Evolutionary conservation across 495 filamentous ascomycete genomes (phyloP).

Genomic region (Neurospora intermedia): DNA sequence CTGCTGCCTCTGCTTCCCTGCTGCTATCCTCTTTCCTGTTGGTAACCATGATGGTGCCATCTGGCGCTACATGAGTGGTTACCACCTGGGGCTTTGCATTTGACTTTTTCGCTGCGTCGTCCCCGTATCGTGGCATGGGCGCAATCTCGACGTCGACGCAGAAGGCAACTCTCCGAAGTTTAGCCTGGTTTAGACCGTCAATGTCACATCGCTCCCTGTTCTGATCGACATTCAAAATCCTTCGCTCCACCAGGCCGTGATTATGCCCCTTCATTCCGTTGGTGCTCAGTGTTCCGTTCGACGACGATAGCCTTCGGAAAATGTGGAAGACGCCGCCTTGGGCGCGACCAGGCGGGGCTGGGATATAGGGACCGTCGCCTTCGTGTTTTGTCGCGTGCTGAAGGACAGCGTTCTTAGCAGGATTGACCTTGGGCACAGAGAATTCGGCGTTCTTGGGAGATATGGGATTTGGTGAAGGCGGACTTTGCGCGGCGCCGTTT

Average conservation of each 20-base stretch:
- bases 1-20: slow-evolving; percentile 16
- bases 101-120: slow-evolving; percentile 24
- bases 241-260: slow-evolving; percentile 56
- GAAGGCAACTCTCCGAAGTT: slow-evolving; percentile 80
- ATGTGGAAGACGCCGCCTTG: slow-evolving; percentile 72
- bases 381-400: slow-evolving; percentile 37
- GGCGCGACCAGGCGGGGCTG: slow-evolving; percentile 51
- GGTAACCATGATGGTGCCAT: slow-evolving; percentile 28
- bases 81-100: slow-evolving; percentile 38
- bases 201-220: slow-evolving; percentile 70
- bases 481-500: slow-evolving; percentile 33
- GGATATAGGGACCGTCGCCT: slow-evolving; percentile 51
- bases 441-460: slow-evolving; percentile 44
- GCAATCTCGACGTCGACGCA: slow-evolving; percentile 97
- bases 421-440: slow-evolving; percentile 43
- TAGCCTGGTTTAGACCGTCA: slow-evolving; percentile 65
- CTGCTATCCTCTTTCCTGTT: slow-evolving; percentile 28
- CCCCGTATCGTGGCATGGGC: slow-evolving; percentile 43
- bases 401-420: slow-evolving; percentile 42
- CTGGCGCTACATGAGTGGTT: slow-evolving; percentile 43
- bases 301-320: slow-evolving; percentile 69
- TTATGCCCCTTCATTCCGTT: slow-evolving; percentile 29
- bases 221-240: slow-evolving; percentile 75
- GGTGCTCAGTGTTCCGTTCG: slow-evolving; percentile 38
- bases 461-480: slow-evolving; percentile 29